Conservation (phyloP, 345 rosid genomes). For the Melastoma malabathricum region DNA sequence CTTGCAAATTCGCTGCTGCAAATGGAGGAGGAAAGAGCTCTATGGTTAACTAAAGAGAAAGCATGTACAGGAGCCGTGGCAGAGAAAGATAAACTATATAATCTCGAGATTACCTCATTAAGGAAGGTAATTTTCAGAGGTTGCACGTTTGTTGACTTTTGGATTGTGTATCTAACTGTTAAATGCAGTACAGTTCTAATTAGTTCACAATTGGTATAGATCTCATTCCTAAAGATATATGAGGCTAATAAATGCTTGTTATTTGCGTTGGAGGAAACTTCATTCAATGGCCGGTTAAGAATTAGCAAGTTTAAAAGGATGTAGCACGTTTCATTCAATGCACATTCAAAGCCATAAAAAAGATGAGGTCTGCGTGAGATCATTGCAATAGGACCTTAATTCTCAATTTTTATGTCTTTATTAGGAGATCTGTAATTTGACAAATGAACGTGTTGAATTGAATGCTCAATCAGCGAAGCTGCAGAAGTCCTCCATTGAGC, state of each 20-base stretch:
- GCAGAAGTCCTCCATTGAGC: constrained; percentile 9
- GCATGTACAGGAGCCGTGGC: constrained; percentile 44
- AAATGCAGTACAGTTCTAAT: too few species aligned
- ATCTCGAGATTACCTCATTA: constrained; percentile 28
- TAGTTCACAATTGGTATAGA: too few species aligned
- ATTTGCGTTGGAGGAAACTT: too few species aligned
- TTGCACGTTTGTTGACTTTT: constrained; percentile 9
- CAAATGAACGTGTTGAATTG: constrained; percentile 24
- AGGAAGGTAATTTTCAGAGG: constrained; percentile 42
- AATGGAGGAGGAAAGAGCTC: constrained; percentile 87
- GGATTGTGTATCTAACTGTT: too few species aligned
- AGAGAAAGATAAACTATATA: constrained; percentile 35
- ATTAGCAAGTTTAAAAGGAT: too few species aligned
- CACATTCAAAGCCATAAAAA: too few species aligned
- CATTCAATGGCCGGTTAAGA: too few species aligned
- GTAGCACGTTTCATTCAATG: too few species aligned
- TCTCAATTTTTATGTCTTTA: not conserved
- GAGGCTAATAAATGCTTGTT: too few species aligned
- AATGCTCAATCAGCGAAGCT: constrained; percentile 17
- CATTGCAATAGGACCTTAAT: not conserved
- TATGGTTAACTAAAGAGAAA: constrained; percentile 68
- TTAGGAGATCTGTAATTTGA: constrained; percentile 21
- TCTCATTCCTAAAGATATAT: too few species aligned
- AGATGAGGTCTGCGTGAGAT: too few species aligned
- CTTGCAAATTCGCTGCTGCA: constrained; percentile 65